phyloP scores from a whole-genome alignment of 148 eudicot genomes.

The Talinum fruticosum region DNA sequence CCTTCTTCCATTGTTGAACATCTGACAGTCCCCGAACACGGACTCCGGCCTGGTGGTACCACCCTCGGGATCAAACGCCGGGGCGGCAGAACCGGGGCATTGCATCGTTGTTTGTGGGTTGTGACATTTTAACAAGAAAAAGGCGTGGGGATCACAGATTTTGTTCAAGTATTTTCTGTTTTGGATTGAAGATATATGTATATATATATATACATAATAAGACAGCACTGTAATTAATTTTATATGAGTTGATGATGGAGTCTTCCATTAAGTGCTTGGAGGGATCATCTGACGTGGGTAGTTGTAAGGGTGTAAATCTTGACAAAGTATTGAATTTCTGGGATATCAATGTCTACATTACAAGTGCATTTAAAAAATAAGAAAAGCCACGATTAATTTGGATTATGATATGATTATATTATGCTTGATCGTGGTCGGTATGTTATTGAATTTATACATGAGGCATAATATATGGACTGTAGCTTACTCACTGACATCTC shows the following conservation, averaged over 20 bases:
- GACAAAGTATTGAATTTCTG: background rate
- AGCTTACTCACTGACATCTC: background rate
- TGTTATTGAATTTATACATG: too few relatives aligned
- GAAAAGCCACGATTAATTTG: background rate
- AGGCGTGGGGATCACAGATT: too few relatives aligned
- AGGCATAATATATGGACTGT: too few relatives aligned
- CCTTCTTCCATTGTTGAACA: constrained; percentile 41
- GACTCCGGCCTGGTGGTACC: constrained; percentile 23
- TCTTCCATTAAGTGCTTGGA: constrained; percentile 1
- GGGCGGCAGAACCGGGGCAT: constrained; percentile 9
- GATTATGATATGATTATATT: background rate
- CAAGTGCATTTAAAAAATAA: too few relatives aligned
- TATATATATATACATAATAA: too few relatives aligned
- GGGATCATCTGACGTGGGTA: constrained; percentile 15
- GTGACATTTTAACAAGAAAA: too few relatives aligned
- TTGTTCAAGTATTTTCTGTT: too few relatives aligned
- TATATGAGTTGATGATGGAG: background rate
- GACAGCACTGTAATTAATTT: too few relatives aligned
- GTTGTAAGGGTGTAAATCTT: constrained; percentile 6
- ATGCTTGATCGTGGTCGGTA: background rate
- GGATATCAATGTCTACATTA: too few relatives aligned
- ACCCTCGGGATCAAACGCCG: constrained; percentile 29
- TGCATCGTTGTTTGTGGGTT: background rate
- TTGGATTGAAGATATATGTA: too few relatives aligned
- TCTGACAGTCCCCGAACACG: constrained; percentile 26